A percentile compares a stretch with the other conserved stretches of the same genome.
Evolutionary conservation across 345 rosid genomes (phyloP).

Genomic region (Eucalyptus sideroxylon): DNA sequence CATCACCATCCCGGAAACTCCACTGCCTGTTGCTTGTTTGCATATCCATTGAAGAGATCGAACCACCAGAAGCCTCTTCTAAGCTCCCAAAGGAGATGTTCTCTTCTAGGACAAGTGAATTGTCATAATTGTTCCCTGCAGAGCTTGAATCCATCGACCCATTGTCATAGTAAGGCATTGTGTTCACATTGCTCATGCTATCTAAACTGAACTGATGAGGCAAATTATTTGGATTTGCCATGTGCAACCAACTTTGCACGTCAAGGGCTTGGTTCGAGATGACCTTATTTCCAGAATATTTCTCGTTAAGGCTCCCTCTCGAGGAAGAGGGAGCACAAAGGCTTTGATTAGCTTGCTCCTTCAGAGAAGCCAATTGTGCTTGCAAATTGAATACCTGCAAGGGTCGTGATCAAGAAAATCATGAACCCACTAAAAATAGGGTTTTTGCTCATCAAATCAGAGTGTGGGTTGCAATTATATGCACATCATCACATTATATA

Average conservation of each 20-base stretch:
- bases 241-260: slow-evolving; percentile 35
- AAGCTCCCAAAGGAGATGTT: slow-evolving; percentile 29
- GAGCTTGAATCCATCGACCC: slow-evolving; percentile 21
- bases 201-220: background rate
- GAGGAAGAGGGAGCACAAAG: background rate
- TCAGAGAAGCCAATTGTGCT: slow-evolving; percentile 71
- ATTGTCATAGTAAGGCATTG: background rate
- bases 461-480: background rate
- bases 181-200: background rate
- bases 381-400: slow-evolving; percentile 80
- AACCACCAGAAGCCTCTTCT: slow-evolving; percentile 36
- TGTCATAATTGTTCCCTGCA: slow-evolving; percentile 20
- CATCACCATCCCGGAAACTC: slow-evolving; percentile 53
- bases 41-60: slow-evolving; percentile 29
- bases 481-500: background rate
- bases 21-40: slow-evolving; percentile 33
- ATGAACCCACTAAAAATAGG: background rate
- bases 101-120: slow-evolving; percentile 22
- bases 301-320: background rate
- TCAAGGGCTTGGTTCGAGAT: slow-evolving; percentile 21
- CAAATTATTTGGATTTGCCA: background rate
- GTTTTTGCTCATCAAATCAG: background rate
- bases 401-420: background rate
- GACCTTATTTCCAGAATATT: background rate
- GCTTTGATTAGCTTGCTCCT: slow-evolving; percentile 67